Conservation (phyloP, 2,329 filamentous ascomycete genomes). For the Sporothrix variecibatus region DNA sequence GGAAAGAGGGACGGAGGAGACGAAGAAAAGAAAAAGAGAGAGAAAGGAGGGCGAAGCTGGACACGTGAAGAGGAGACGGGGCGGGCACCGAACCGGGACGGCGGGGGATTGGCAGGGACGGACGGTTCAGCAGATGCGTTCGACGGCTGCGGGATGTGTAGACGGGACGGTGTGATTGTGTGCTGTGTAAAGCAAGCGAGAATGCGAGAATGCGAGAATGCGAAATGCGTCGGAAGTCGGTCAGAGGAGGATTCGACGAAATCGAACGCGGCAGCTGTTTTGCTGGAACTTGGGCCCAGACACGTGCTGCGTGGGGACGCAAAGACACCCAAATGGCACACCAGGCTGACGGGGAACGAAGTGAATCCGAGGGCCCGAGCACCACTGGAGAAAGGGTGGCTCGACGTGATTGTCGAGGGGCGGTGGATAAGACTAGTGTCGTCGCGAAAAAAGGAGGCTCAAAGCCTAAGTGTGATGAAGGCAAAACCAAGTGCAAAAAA, state of each 20-base stretch:
- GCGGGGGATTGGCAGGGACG: not conserved
- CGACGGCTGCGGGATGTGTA: not conserved
- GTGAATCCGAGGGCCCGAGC: conserved; percentile 27
- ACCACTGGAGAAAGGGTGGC: not conserved
- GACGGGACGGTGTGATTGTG: not conserved
- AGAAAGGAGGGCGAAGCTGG: not conserved
- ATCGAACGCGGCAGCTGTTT: conserved; percentile 4
- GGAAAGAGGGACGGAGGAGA: not conserved
- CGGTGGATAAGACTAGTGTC: conserved; percentile 13
- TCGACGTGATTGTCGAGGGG: not conserved
- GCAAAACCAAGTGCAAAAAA: not conserved
- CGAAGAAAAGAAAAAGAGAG: not conserved
- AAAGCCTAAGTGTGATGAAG: not conserved
- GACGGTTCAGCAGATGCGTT: not conserved
- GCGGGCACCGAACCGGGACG: not conserved
- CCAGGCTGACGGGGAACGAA: conserved; percentile 15
- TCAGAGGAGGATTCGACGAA: not conserved
- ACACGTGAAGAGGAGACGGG: not conserved
- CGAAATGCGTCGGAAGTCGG: conserved; percentile 10
- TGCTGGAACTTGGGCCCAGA: not conserved
- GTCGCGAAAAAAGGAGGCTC: not conserved
- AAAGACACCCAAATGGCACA: not conserved
- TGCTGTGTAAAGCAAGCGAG: not conserved
- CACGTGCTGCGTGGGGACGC: not conserved
- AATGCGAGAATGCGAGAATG: not conserved